Conservation (phyloP, 352 stramenopile genomes). For the Pythium myriotylum region DNA sequence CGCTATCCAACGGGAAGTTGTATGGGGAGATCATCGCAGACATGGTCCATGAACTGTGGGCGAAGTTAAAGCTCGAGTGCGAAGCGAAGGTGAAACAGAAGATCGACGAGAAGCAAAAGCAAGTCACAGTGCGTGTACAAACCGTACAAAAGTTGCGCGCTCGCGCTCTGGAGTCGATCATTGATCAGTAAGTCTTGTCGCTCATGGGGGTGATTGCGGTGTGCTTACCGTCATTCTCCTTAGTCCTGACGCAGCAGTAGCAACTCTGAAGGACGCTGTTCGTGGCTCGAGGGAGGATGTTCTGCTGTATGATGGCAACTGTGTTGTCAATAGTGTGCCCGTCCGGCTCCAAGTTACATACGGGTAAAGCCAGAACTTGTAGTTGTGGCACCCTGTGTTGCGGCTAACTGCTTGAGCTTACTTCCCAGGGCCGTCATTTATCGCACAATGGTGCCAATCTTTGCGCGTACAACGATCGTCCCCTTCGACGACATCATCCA, state of each 20-base stretch:
- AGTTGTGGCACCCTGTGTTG: no score
- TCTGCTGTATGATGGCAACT: conserved; percentile 79
- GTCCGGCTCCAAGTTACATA: conserved; percentile 77
- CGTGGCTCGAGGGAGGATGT: conserved; percentile 58
- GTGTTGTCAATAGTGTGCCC: conserved; percentile 72
- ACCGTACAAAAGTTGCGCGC: conserved; percentile 60
- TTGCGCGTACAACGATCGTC: conserved; percentile 65
- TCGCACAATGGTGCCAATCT: conserved; percentile 76
- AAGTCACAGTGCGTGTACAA: conserved; percentile 66
- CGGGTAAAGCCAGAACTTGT: no score
- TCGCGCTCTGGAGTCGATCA: conserved; percentile 56
- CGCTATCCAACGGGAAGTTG: conserved; percentile 34
- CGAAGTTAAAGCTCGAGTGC: conserved; percentile 52
- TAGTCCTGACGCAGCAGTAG: conserved; percentile 52
- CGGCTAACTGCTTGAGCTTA: neutral
- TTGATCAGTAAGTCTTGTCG: conserved; percentile 54
- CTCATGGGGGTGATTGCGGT: neutral
- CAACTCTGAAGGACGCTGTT: conserved; percentile 40
- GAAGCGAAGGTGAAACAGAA: conserved; percentile 61
- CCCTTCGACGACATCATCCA: conserved; percentile 59
- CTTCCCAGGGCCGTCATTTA: conserved; percentile 42
- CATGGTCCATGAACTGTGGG: conserved; percentile 73
- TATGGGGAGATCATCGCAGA: conserved; percentile 78
- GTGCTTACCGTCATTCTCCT: neutral
- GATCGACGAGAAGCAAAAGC: conserved; percentile 79